phyloP scores from a whole-genome alignment of 371 early-diverging fungal genomes.

The Rhizopus stolonifer region DNA sequence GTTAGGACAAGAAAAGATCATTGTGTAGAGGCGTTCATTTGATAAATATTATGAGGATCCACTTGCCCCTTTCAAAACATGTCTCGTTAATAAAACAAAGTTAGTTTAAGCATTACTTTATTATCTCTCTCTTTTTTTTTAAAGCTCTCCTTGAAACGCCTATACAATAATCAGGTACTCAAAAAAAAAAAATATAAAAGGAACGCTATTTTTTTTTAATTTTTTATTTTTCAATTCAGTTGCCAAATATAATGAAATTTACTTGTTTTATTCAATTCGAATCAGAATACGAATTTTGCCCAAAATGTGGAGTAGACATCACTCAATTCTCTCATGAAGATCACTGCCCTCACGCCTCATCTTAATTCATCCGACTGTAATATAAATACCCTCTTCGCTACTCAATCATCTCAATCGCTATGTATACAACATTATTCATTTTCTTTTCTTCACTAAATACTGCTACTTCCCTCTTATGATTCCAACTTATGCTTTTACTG shows the following conservation, averaged over 20 bases:
- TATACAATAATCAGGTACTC: background rate
- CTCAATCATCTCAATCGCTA: no score
- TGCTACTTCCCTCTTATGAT: no score
- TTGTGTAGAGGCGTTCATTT: no score
- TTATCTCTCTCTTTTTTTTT: background rate
- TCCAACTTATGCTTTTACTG: no score
- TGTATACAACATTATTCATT: no score
- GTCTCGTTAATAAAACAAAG: no score
- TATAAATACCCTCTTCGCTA: no score
- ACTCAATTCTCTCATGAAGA: constrained; percentile 19
- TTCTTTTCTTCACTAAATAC: no score
- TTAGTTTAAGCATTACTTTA: background rate
- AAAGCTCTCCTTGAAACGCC: background rate
- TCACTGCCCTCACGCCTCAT: constrained; percentile 13
- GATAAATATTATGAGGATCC: no score
- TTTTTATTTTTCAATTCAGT: background rate
- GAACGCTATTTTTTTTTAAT: background rate
- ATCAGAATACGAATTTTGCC: constrained; percentile 9
- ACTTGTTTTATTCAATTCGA: background rate
- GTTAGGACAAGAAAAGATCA: no score
- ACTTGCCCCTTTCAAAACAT: no score
- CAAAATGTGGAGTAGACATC: constrained; percentile 20
- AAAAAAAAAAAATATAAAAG: background rate
- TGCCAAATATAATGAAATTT: background rate
- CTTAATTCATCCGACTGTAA: background rate